Conservation (phyloP, 2,329 filamentous ascomycete species). For the Cladosporium velox region DNA sequence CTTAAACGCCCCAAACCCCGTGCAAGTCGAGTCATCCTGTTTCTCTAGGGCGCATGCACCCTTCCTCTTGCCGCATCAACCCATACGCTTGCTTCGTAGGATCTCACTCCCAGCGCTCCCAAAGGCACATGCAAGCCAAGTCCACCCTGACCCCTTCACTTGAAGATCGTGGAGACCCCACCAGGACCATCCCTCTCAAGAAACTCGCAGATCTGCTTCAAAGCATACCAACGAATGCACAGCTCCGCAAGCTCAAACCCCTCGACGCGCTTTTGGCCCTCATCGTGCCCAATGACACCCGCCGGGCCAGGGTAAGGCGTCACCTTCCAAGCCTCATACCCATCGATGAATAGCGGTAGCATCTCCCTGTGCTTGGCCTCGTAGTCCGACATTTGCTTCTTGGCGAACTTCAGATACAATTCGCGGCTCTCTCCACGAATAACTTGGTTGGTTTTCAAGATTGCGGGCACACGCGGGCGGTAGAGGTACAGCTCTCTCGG, state of each 20-base stretch:
- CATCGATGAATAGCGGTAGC: too few species aligned
- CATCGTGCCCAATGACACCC: not conserved
- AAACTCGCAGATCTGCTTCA: not conserved
- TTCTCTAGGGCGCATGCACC: too few species aligned
- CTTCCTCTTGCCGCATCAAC: not conserved
- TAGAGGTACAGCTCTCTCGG: too few species aligned
- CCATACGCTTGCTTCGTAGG: not conserved
- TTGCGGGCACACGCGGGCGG: too few species aligned
- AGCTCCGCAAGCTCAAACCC: not conserved
- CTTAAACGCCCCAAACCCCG: not conserved
- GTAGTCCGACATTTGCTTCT: too few species aligned
- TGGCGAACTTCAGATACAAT: too few species aligned
- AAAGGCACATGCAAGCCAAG: not conserved
- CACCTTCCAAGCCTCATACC: too few species aligned
- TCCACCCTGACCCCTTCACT: not conserved
- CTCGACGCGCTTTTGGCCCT: not conserved
- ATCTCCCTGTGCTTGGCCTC: too few species aligned
- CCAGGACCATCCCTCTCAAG: not conserved
- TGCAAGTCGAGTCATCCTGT: not conserved
- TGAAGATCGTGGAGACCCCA: not conserved
- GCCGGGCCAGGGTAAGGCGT: too few species aligned
- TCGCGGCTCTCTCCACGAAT: too few species aligned
- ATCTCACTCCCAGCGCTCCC: not conserved
- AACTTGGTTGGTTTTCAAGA: too few species aligned
- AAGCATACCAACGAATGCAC: not conserved